phyloP scores from a whole-genome alignment of 73 alveolate species.

The Breviolum minutum region DNA sequence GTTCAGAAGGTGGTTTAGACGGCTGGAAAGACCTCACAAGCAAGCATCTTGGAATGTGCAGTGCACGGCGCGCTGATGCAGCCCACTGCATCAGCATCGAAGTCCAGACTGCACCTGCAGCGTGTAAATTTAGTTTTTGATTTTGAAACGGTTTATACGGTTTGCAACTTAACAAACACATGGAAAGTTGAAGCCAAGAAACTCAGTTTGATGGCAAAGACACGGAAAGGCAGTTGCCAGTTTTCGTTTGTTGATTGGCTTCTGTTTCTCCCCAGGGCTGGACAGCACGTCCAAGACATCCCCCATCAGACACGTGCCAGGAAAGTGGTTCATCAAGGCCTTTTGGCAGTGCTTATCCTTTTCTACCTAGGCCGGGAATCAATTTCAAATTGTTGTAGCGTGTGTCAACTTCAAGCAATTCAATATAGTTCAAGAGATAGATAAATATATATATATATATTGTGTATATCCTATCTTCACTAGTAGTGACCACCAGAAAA shows the following conservation, averaged over 20 bases:
- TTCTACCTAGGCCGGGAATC: neutral
- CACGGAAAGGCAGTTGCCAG: neutral
- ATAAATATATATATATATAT: too few species aligned
- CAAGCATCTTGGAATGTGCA: neutral
- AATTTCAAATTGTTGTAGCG: neutral
- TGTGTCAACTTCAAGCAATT: neutral
- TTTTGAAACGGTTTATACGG: neutral
- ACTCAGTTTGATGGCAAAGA: neutral
- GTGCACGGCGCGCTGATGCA: neutral
- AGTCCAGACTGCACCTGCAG: neutral
- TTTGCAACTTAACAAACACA: neutral
- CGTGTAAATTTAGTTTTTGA: neutral
- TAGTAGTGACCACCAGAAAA: too few species aligned
- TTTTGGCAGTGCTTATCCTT: neutral
- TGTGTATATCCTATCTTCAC: too few species aligned
- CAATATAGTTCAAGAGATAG: too few species aligned
- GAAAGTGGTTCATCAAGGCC: neutral
- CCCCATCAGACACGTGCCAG: neutral
- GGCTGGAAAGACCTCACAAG: neutral
- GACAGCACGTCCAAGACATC: neutral
- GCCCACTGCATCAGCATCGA: neutral
- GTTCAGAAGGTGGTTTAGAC: neutral
- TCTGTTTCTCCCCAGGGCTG: neutral
- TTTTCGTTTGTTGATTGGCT: too few species aligned
- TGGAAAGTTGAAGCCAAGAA: neutral